Evolutionary conservation across 208 protist species (phyloP).

Genomic region (Crithidia expoeki): DNA sequence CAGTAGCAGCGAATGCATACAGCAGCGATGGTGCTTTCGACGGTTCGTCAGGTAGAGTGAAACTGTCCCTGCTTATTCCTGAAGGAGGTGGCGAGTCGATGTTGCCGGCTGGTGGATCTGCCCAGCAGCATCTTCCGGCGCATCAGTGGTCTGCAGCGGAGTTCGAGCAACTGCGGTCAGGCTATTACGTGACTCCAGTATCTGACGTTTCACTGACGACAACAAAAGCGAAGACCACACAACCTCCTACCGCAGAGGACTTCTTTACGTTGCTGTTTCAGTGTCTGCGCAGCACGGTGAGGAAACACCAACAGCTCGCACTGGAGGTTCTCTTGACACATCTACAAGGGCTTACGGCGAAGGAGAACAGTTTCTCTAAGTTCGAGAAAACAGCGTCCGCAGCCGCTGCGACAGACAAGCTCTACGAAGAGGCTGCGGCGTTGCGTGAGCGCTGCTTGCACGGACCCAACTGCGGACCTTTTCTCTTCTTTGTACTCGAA

Average conservation of each 20-base stretch:
- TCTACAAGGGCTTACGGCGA: constrained; percentile 22
- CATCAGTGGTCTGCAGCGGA: constrained; percentile 54
- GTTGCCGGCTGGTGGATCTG: constrained; percentile 24
- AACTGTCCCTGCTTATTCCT: neutral
- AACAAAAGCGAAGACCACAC: neutral
- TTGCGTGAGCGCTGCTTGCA: constrained; percentile 50
- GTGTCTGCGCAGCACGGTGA: constrained; percentile 62
- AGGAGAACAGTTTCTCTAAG: neutral
- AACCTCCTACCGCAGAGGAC: constrained; percentile 32
- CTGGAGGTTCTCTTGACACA: constrained; percentile 43
- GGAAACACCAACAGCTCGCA: constrained; percentile 54
- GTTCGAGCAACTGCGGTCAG: constrained; percentile 41
- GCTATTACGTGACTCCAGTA: constrained; percentile 41
- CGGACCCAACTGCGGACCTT: constrained; percentile 49
- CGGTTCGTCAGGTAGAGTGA: neutral
- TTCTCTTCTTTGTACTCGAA: constrained; percentile 50
- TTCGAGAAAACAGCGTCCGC: neutral
- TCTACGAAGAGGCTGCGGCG: constrained; percentile 7
- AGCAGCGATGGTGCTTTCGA: neutral
- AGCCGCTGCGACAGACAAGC: neutral
- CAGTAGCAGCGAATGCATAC: too few species aligned
- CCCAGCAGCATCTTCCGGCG: constrained; percentile 22
- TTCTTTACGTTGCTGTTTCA: constrained; percentile 48
- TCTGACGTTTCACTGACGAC: too few species aligned
- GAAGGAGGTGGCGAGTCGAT: constrained; percentile 1